Conservation (phyloP, 208 protist genomes). For the Trypanosoma platydactyli region DNA sequence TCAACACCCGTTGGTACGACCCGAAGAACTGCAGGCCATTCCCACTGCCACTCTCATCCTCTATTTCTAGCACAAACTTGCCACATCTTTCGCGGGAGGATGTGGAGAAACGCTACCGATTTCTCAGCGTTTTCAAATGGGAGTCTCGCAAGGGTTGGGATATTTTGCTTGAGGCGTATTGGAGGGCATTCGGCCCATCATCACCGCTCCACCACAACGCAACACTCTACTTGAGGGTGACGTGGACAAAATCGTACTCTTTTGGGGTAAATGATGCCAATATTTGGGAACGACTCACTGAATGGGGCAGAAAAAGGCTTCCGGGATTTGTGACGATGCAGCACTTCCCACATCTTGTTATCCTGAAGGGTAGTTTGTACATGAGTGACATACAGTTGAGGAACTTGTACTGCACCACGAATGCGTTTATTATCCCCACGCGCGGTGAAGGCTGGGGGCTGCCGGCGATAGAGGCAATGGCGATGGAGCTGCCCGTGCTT, state of each 20-base stretch:
- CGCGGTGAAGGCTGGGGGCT: constrained; percentile 77
- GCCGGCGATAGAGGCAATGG: constrained; percentile 56
- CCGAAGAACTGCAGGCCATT: constrained; percentile 24
- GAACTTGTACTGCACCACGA: constrained; percentile 58
- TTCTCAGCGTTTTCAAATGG: constrained; percentile 74
- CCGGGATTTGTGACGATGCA: constrained; percentile 20
- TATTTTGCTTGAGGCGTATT: constrained; percentile 56
- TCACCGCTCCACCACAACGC: constrained; percentile 26
- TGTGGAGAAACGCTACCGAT: constrained; percentile 34
- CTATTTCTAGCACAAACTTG: constrained; percentile 19
- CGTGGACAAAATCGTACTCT: constrained; percentile 4
- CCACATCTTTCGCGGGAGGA: constrained; percentile 27
- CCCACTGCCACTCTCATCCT: constrained; percentile 8
- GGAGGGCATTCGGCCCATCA: constrained; percentile 37
- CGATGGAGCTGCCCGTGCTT: constrained; percentile 52
- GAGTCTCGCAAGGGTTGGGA: constrained; percentile 68
- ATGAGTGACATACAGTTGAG: constrained; percentile 34
- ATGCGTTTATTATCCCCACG: constrained; percentile 88
- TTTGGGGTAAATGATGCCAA: neutral
- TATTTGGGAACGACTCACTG: constrained; percentile 17
- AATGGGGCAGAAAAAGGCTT: constrained; percentile 23
- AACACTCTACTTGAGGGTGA: constrained; percentile 13
- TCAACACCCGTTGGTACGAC: constrained; percentile 54
- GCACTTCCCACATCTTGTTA: constrained; percentile 43
- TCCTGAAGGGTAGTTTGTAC: constrained; percentile 28